Evolutionary conservation across 768 basidiomycete species (phyloP).

Genomic region (Mycena amicta): DNA sequence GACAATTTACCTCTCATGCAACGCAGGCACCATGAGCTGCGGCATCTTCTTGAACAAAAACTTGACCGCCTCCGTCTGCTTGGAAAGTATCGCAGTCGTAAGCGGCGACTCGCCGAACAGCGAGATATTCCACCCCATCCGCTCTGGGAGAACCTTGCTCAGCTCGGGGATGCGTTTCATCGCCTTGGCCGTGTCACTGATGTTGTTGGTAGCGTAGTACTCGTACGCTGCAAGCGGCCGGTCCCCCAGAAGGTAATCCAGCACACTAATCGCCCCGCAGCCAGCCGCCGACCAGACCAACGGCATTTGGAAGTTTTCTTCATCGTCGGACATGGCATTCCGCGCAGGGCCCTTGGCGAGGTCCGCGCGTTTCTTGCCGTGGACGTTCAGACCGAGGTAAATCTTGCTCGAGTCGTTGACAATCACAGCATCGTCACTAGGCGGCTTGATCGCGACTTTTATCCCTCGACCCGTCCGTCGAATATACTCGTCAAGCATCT

Average conservation of each 20-base stretch:
- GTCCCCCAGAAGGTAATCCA: conserved; percentile 50
- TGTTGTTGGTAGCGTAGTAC: conserved; percentile 46
- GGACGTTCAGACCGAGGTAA: conserved; percentile 63
- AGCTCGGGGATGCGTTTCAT: conserved; percentile 42
- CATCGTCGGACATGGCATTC: conserved; percentile 30
- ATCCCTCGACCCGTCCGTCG: conserved; percentile 50
- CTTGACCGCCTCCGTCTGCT: conserved; percentile 44
- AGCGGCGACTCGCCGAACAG: conserved; percentile 55
- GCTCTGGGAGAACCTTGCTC: conserved; percentile 42
- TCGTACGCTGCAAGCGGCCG: conserved; percentile 53
- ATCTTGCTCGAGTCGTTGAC: conserved; percentile 42
- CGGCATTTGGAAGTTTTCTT: conserved; percentile 21
- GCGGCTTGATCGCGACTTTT: conserved; percentile 30
- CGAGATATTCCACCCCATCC: conserved; percentile 54
- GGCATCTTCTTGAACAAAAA: conserved; percentile 44
- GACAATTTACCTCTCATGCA: conserved; percentile 45
- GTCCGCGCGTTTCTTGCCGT: conserved; percentile 62
- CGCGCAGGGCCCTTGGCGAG: conserved; percentile 54
- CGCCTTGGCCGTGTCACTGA: conserved; percentile 44
- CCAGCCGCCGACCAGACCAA: conserved; percentile 49
- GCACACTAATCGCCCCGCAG: conserved; percentile 32
- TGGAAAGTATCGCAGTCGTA: conserved; percentile 42
- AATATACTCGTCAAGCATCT: conserved; percentile 60
- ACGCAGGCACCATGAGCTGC: conserved; percentile 39
- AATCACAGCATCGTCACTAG: conserved; percentile 28